Base-by-base conservation (phyloP, 2,329 filamentous ascomycete species). In the Acrocalymma vagum region DNA sequence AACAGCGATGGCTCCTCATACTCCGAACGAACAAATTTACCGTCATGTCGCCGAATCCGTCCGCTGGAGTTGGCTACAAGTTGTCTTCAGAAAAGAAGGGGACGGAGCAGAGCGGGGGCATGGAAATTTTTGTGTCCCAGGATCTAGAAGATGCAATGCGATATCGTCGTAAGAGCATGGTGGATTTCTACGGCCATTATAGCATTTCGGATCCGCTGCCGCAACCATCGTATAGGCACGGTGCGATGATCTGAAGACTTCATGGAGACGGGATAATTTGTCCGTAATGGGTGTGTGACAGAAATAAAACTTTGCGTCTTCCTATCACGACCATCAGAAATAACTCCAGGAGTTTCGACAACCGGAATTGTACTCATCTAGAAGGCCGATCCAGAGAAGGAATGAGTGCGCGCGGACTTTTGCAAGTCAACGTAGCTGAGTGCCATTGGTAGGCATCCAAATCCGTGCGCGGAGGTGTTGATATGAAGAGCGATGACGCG, bases 171-270 rank as follows among this genome's bases (percentile, higher is more conserved):
- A 55, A 59, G 32, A 66, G 63, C 25, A 63, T 55, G 39, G 49
- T 67, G 13, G 65, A 69, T 38, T 69, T 65, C 36, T 69, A 67
- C 34, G 65, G 65, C 3, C 60, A 67, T 34, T 69, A 63, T 49
- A 61, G 55, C 1, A 63, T 69, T 14, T 55, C 55, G 9, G 65
- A 67, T 51, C 60, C 61, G 2, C 40, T 69, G 29, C 65, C 65
- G 13, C 62, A 65, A 29, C 65, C 65, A 2, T 46, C 53, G 11
- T 65, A 63, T 45, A 48, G 50, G 32, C 54, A 54, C 21, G 63
- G 61, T 10, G 53, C 47, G 10, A 67, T 67, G 62, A 65, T 67
- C 30, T 67, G 37, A 44, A 25, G n/a, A n/a, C n/a, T n/a, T n/a
- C n/a, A n/a, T n/a, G n/a, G n/a, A n/a, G n/a, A n/a, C n/a, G n/a